Percentiles rank a stretch among this genome's conserved stretches.
These are phyloP conservation scores for Glutinoglossum americanum DNA, from an alignment of 495 filamentous ascomycete genomes.

Conservation along the genomic window DNA sequence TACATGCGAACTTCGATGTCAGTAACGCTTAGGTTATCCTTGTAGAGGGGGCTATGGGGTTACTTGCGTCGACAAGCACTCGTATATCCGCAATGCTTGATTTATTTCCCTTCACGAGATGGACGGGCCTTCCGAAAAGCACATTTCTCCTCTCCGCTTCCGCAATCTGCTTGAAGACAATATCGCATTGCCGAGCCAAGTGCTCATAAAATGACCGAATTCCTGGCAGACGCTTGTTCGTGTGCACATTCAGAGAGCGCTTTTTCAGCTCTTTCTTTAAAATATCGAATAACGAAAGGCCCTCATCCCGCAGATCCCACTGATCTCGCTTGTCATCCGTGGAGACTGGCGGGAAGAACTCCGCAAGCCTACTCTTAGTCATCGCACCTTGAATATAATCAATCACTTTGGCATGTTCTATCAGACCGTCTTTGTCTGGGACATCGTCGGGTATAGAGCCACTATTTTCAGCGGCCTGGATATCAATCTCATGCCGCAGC, in stretches of 20 bases:
- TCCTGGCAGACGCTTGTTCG: constrained; percentile 22
- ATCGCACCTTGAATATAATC: constrained; percentile 31
- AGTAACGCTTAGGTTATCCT: neutral
- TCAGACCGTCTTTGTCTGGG: constrained; percentile 29
- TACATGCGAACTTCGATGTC: neutral
- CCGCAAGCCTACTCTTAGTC: constrained; percentile 23
- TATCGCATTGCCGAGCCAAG: constrained; percentile 29
- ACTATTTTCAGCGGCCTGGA: constrained; percentile 24
- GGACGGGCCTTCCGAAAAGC: constrained; percentile 27
- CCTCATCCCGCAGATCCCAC: constrained; percentile 19
- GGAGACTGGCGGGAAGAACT: constrained; percentile 20
- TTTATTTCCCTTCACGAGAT: constrained; percentile 20
- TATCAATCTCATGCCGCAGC: constrained; percentile 70
- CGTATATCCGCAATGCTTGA: constrained; percentile 11
- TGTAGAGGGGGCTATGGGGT: neutral
- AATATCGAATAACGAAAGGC: constrained; percentile 26
- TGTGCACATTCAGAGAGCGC: constrained; percentile 11
- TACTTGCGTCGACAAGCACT: constrained; percentile 16
- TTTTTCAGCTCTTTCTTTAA: constrained; percentile 22
- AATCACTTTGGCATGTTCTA: constrained; percentile 27
- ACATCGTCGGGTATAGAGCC: constrained; percentile 26
- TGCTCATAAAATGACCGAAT: constrained; percentile 30
- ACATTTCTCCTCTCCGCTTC: constrained; percentile 34
- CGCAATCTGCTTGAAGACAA: constrained; percentile 34
- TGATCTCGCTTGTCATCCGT: constrained; percentile 11